Conservation (phyloP, 2,329 filamentous ascomycete genomes). For the Pezicula rhizophila region DNA sequence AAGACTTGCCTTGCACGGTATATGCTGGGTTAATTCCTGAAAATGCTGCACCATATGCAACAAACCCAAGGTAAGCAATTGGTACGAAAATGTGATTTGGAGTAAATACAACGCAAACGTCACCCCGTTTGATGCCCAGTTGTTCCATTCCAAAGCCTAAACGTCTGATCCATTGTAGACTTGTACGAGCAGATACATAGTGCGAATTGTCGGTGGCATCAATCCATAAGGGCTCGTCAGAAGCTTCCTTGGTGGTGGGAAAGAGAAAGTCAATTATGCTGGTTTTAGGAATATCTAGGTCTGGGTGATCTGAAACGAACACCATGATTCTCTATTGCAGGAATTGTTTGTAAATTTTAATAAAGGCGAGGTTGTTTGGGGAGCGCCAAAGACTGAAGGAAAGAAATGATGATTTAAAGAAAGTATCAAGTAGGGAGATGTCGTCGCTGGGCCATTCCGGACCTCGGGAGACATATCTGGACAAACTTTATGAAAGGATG, state of each 20-base stretch:
- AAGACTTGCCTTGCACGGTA: conserved; percentile 35
- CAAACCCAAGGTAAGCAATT: conserved; percentile 44
- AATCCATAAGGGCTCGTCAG: conserved; percentile 41
- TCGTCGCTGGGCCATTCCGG: no score
- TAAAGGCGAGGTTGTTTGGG: no score
- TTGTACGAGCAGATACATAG: conserved; percentile 35
- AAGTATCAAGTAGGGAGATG: no score
- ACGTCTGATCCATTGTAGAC: conserved; percentile 42
- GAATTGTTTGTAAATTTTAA: no score
- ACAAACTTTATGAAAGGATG: no score
- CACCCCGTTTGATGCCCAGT: conserved; percentile 37
- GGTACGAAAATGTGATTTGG: conserved; percentile 49
- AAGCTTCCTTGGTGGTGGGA: neutral
- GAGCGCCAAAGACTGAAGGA: no score
- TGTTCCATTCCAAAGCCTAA: conserved; percentile 40
- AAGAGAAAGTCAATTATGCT: neutral
- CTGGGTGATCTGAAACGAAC: neutral
- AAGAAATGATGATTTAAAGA: no score
- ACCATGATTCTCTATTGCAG: neutral
- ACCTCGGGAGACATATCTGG: no score
- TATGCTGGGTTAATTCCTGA: conserved; percentile 47
- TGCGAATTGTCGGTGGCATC: conserved; percentile 37
- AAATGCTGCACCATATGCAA: conserved; percentile 45
- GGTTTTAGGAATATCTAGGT: neutral
- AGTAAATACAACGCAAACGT: conserved; percentile 45